Conservation (phyloP, 495 filamentous ascomycete species). For the Aspergillus leporis region DNA sequence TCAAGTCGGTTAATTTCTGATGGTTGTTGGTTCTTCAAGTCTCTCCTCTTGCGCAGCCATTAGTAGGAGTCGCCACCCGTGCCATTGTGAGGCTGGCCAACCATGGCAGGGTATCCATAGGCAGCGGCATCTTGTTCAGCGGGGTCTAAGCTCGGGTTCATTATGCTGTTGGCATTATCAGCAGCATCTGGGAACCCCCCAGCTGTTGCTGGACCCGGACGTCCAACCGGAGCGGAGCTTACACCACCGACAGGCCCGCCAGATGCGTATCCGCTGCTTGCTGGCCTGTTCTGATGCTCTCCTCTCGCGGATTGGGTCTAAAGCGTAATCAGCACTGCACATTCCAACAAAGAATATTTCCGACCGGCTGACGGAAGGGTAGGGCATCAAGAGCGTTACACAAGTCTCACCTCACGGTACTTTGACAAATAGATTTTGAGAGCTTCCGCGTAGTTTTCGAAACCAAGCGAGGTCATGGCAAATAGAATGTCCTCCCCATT, state of each 20-base stretch:
- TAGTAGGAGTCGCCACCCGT: conserved; percentile 57
- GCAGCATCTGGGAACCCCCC: conserved; percentile 54
- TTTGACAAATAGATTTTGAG: conserved; percentile 97
- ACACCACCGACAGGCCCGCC: conserved; percentile 48
- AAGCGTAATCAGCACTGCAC: conserved; percentile 14
- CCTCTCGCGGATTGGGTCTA: conserved; percentile 77
- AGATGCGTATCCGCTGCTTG: conserved; percentile 67
- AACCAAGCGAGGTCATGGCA: conserved; percentile 97
- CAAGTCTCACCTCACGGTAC: conserved; percentile 87
- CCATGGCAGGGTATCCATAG: conserved; percentile 67
- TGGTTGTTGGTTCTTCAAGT: conserved; percentile 5
- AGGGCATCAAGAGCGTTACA: conserved; percentile 24
- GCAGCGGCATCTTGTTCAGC: conserved; percentile 56
- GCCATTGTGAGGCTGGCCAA: conserved; percentile 65
- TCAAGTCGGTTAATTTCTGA: neutral
- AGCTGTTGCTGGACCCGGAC: conserved; percentile 34
- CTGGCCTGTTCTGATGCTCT: conserved; percentile 69
- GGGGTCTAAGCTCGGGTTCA: conserved; percentile 61
- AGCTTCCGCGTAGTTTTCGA: conserved; percentile 98
- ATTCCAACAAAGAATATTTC: conserved; percentile 3
- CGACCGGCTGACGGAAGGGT: conserved; percentile 11
- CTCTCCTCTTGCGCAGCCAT: conserved; percentile 1
- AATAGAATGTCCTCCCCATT: conserved; percentile 99
- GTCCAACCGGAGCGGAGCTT: conserved; percentile 46
- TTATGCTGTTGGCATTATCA: conserved; percentile 59